These are phyloP conservation scores for Xylariaceae sp. DNA, from an alignment of 2,329 filamentous ascomycete species.

Conservation along the genomic window DNA sequence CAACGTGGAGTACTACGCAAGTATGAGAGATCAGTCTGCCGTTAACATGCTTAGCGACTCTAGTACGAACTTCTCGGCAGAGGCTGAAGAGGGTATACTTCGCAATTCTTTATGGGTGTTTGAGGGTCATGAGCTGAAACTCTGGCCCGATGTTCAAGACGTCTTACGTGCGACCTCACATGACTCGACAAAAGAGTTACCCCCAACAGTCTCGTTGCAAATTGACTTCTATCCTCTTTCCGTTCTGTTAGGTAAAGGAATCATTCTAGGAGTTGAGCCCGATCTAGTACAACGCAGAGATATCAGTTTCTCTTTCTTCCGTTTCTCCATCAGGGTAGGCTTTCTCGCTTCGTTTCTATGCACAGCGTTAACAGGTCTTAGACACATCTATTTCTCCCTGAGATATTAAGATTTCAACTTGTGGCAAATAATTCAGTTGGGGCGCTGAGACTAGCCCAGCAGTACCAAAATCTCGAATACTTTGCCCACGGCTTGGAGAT, in stretches of 20 bases:
- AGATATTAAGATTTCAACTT: conserved; percentile 80
- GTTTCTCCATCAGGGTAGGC: conserved; percentile 82
- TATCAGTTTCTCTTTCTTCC: conserved; percentile 86
- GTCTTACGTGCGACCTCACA: conserved; percentile 72
- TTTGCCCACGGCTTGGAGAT: conserved; percentile 93
- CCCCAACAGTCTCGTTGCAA: conserved; percentile 73
- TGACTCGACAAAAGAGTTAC: conserved; percentile 69
- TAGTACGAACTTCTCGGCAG: conserved; percentile 33
- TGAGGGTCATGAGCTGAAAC: conserved; percentile 81
- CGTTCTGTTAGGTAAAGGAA: conserved; percentile 83
- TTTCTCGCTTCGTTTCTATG: background rate
- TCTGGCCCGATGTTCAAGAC: conserved; percentile 88
- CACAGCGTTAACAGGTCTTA: conserved; percentile 40
- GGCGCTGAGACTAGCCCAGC: conserved; percentile 78
- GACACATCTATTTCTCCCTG: conserved; percentile 92
- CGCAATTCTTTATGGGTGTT: conserved; percentile 94
- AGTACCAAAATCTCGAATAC: conserved; percentile 86
- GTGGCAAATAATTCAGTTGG: conserved; percentile 75
- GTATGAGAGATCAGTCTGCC: conserved; percentile 82
- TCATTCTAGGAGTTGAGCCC: conserved; percentile 86
- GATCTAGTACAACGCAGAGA: conserved; percentile 93
- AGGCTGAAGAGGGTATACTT: conserved; percentile 54
- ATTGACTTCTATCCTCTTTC: conserved; percentile 97
- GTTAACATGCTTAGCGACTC: conserved; percentile 36
- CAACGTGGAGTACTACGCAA: conserved; percentile 92